phyloP scores from a whole-genome alignment of 768 basidiomycete species.

The Dioszegia hungarica region DNA sequence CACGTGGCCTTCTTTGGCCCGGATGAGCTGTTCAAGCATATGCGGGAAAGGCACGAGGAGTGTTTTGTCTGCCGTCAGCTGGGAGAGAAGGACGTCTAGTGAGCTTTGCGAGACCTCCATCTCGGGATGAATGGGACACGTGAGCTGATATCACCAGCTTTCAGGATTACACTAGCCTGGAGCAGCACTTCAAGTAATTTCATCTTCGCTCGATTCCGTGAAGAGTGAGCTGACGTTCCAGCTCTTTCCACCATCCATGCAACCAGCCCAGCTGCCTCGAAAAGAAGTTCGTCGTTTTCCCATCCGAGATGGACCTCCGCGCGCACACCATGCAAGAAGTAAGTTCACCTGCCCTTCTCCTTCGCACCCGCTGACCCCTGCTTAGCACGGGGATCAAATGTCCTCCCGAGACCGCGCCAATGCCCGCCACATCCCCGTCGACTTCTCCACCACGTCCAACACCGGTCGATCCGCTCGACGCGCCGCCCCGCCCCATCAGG shows the following conservation, averaged over 20 bases:
- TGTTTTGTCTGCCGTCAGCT: slow-evolving; percentile 89
- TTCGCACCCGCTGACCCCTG: not conserved
- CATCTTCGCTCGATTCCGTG: not conserved
- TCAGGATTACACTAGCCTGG: slow-evolving; percentile 69
- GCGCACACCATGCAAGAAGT: slow-evolving; percentile 79
- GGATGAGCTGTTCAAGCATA: slow-evolving; percentile 88
- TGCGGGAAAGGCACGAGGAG: slow-evolving; percentile 90
- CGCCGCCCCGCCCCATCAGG: slow-evolving; percentile 7
- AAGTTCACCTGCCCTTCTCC: slow-evolving; percentile 9
- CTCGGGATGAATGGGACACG: not conserved
- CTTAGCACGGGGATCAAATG: slow-evolving; percentile 47
- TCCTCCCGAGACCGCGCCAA: slow-evolving; percentile 40
- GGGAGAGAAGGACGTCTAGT: slow-evolving; percentile 80
- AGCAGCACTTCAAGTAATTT: slow-evolving; percentile 40
- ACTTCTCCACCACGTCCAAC: slow-evolving; percentile 22
- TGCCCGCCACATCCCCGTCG: slow-evolving; percentile 43
- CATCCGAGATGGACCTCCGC: slow-evolving; percentile 76
- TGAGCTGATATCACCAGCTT: slow-evolving; percentile 56
- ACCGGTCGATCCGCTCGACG: slow-evolving; percentile 15
- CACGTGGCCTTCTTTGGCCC: slow-evolving; percentile 88
- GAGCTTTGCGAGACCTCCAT: slow-evolving; percentile 46
- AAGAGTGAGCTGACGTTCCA: slow-evolving; percentile 51
- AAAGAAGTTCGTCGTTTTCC: slow-evolving; percentile 93
- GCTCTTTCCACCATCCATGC: slow-evolving; percentile 72
- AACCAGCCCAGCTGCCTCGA: slow-evolving; percentile 66